Percentiles rank a stretch among this genome's conserved stretches.
These are phyloP conservation scores for Metarhizium humberi DNA, from an alignment of 2,329 filamentous ascomycete species.

Conservation along the genomic window DNA sequence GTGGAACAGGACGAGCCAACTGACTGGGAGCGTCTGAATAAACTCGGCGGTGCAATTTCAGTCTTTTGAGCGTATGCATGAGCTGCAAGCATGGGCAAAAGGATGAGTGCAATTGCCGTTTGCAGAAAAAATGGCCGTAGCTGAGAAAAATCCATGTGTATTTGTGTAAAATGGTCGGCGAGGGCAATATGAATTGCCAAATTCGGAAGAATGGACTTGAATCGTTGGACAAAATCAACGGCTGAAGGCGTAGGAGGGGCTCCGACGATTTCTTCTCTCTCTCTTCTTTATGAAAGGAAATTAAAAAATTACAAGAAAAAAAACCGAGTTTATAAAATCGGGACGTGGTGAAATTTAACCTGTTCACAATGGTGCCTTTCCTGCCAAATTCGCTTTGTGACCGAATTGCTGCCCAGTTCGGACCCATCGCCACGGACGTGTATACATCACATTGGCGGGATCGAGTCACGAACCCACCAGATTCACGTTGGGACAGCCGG, in stretches of 20 bases:
- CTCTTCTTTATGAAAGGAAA: background rate
- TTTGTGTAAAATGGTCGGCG: too few relatives aligned
- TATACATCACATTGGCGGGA: conserved; percentile 16
- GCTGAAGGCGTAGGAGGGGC: too few relatives aligned
- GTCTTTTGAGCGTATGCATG: background rate
- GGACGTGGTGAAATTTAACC: background rate
- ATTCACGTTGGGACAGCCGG: background rate
- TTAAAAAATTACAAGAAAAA: background rate
- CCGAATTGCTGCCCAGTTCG: conserved; percentile 18
- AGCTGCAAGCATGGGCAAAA: background rate
- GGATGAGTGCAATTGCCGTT: background rate
- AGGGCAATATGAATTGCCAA: too few relatives aligned
- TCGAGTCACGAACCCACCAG: background rate
- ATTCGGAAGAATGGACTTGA: too few relatives aligned
- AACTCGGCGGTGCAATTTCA: background rate
- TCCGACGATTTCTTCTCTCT: too few relatives aligned
- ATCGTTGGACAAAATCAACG: too few relatives aligned
- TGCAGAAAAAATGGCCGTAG: too few relatives aligned
- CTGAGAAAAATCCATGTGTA: too few relatives aligned
- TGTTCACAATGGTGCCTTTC: background rate
- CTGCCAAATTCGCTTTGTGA: background rate
- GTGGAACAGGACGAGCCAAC: conserved; percentile 30
- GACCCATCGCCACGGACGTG: conserved; percentile 14
- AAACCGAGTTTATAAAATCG: background rate
- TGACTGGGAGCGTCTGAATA: conserved; percentile 12